Percentiles rank a stretch among this genome's conserved stretches.
Conservation (phyloP, 1,284 basidiomycete genomes). For the Rhizoctonia solani region DNA sequence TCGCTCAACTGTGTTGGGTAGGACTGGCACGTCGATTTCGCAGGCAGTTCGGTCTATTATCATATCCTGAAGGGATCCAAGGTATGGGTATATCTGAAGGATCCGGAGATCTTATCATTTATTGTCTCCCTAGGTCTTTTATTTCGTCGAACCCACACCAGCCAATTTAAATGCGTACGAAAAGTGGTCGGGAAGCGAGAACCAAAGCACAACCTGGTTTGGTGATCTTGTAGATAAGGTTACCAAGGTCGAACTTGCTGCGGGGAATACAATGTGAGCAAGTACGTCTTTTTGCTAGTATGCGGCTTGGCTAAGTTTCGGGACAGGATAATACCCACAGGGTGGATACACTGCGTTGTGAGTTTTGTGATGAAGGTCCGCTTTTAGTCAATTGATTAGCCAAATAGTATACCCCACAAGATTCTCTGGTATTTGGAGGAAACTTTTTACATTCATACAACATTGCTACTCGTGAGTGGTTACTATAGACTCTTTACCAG, state of each 20-base stretch:
- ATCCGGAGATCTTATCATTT: constrained; percentile 26
- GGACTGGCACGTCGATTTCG: constrained; percentile 98
- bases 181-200: constrained; percentile 85
- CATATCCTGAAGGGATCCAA: constrained; percentile 84
- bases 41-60: constrained; percentile 93
- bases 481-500: constrained; percentile 38
- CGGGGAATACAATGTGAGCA: constrained; percentile 86
- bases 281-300: not conserved
- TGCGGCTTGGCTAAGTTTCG: not conserved
- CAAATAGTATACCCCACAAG: constrained; percentile 79
- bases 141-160: constrained; percentile 90
- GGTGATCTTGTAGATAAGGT: constrained; percentile 90
- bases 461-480: constrained; percentile 66
- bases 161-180: constrained; percentile 89
- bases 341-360: constrained; percentile 97
- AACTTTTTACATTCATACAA: constrained; percentile 93
- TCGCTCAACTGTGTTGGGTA: constrained; percentile 44
- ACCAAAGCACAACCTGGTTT: constrained; percentile 84
- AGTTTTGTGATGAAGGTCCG: constrained; percentile 45
- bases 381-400: not conserved
- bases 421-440: constrained; percentile 95
- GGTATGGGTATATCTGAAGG: constrained; percentile 47
- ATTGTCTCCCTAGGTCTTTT: constrained; percentile 70
- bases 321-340: constrained; percentile 81
- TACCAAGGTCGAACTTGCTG: constrained; percentile 75